Conservation (phyloP, 2,329 filamentous ascomycete genomes). For the Westerdykella sp. region DNA sequence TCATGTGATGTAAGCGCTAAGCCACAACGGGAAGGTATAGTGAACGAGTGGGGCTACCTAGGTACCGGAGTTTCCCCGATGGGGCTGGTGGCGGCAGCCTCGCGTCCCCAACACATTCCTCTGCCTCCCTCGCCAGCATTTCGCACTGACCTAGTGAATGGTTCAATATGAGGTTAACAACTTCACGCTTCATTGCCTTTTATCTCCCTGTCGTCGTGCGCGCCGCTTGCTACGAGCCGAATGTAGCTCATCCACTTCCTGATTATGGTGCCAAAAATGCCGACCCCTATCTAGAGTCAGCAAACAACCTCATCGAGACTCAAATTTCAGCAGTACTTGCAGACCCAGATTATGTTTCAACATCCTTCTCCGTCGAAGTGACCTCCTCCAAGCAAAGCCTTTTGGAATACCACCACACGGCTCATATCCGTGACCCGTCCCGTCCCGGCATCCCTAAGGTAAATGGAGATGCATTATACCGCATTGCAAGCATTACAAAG, state of each 20-base stretch:
- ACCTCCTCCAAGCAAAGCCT: conserved; percentile 36
- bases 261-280: conserved; percentile 20
- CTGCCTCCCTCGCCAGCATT: too few species aligned
- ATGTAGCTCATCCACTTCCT: conserved; percentile 36
- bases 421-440: conserved; percentile 29
- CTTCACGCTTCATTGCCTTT: conserved; percentile 5
- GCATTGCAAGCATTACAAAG: conserved; percentile 37
- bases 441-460: conserved; percentile 34
- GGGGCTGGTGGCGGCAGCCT: neutral
- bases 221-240: conserved; percentile 32
- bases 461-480: conserved; percentile 37
- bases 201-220: conserved; percentile 8
- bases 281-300: conserved; percentile 18
- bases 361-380: conserved; percentile 38
- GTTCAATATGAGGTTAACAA: too few species aligned
- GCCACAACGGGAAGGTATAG: neutral
- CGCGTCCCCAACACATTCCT: too few species aligned
- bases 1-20: too few species aligned
- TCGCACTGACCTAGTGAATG: too few species aligned
- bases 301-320: conserved; percentile 25
- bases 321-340: conserved; percentile 20
- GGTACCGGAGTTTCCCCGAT: neutral
- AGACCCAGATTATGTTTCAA: conserved; percentile 25
- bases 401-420: conserved; percentile 37
- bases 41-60: neutral